These are phyloP conservation scores for Talaromyces proteolyticus DNA, from an alignment of 495 filamentous ascomycete genomes.

Conservation along the genomic window DNA sequence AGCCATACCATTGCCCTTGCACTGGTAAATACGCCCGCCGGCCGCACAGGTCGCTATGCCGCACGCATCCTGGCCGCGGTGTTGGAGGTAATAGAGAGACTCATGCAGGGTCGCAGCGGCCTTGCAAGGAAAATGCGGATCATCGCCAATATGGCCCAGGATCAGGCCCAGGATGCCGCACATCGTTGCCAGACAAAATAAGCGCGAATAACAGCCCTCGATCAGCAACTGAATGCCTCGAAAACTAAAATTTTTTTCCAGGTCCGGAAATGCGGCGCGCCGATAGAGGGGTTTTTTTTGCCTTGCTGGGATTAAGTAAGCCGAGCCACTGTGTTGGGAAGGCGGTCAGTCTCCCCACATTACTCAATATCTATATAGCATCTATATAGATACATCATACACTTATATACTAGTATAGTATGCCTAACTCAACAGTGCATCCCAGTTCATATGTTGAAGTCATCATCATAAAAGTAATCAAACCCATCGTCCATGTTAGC, in stretches of 20 bases:
- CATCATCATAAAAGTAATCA: too few species aligned
- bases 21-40: constrained; percentile 79
- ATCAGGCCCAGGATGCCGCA: constrained; percentile 85
- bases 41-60: constrained; percentile 73
- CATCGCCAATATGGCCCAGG: constrained; percentile 57
- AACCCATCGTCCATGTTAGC: too few species aligned
- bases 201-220: neutral
- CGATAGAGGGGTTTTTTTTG: neutral
- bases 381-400: too few species aligned
- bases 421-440: too few species aligned
- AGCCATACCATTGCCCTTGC: constrained; percentile 91
- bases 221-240: constrained; percentile 8
- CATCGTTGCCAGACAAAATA: constrained; percentile 41
- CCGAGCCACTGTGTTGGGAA: neutral
- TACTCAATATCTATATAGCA: too few species aligned
- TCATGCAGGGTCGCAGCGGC: constrained; percentile 84
- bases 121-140: constrained; percentile 18
- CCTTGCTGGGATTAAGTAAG: neutral
- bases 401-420: neutral
- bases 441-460: too few species aligned
- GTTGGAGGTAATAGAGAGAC: constrained; percentile 81
- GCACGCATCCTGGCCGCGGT: constrained; percentile 84
- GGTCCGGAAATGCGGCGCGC: constrained; percentile 3
- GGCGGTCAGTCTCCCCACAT: neutral
- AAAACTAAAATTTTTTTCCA: constrained; percentile 3